A percentile compares a stretch with the other conserved stretches of the same genome.
Conservation (phyloP, 257 asterid species). For the Paulownia fortunei region DNA sequence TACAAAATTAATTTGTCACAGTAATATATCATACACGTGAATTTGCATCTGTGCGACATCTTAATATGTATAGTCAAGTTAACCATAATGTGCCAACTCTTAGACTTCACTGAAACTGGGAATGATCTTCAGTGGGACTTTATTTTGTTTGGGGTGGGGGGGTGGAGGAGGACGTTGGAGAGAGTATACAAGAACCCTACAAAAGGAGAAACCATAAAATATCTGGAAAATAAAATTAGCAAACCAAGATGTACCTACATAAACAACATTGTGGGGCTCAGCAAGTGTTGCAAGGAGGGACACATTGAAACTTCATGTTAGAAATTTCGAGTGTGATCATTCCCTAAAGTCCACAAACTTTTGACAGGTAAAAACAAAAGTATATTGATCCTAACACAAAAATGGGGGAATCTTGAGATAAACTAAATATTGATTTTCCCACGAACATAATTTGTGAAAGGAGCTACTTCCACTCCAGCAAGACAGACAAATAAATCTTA, state of each 20-base stretch:
- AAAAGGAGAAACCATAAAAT: neutral
- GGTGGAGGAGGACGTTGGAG: neutral
- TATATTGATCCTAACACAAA: neutral
- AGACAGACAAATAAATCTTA: neutral
- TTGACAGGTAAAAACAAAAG: neutral
- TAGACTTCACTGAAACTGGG: neutral
- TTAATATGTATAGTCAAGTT: neutral
- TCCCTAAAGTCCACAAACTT: neutral
- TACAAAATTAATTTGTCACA: neutral
- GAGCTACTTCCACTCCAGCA: neutral
- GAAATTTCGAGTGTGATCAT: neutral
- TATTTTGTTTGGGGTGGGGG: neutral
- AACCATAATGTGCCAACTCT: conserved; percentile 23
- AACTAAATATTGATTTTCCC: neutral
- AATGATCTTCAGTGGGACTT: neutral
- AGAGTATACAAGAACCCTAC: neutral
- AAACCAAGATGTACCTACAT: neutral
- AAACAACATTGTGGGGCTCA: conserved; percentile 1
- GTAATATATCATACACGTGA: conserved; percentile 7
- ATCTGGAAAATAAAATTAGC: neutral
- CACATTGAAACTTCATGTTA: neutral
- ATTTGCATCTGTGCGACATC: conserved; percentile 16
- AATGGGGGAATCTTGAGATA: neutral
- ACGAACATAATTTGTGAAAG: neutral
- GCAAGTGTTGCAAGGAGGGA: neutral